Evolutionary conservation across 1,284 basidiomycete genomes (phyloP).

Genomic region (Microbotryum saponariae): DNA sequence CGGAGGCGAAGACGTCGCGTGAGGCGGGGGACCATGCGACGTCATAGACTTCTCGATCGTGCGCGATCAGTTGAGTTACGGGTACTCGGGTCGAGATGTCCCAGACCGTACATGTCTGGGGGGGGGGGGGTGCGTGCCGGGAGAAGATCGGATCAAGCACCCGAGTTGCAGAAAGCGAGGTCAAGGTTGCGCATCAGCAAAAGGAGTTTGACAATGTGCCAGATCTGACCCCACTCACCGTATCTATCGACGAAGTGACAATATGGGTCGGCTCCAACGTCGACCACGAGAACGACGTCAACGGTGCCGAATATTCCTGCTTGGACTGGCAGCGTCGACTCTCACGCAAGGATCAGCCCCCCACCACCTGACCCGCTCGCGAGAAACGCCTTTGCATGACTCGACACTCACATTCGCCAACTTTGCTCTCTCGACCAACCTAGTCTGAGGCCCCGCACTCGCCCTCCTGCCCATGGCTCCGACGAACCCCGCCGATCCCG

Average conservation of each 20-base stretch:
- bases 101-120: conserved; percentile 52
- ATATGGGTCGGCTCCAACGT: conserved; percentile 75
- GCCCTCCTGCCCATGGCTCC: conserved; percentile 50
- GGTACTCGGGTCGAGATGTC: conserved; percentile 94
- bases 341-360: too few relatives aligned
- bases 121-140: too few relatives aligned
- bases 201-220: not conserved
- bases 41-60: conserved; percentile 79
- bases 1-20: conserved; percentile 95
- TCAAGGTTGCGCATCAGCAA: not conserved
- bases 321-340: conserved; percentile 55
- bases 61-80: conserved; percentile 80
- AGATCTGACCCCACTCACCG: conserved; percentile 33
- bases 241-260: conserved; percentile 90
- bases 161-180: not conserved
- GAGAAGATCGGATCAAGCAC: too few relatives aligned
- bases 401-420: conserved; percentile 65
- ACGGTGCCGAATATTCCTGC: conserved; percentile 72
- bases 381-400: too few relatives aligned
- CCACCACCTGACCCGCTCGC: too few relatives aligned
- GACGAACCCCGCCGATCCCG: conserved; percentile 35
- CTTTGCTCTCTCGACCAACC: conserved; percentile 41
- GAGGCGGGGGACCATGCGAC: conserved; percentile 77
- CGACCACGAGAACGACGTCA: conserved; percentile 96
- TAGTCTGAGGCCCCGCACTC: conserved; percentile 42